Percentiles rank a stretch among this genome's conserved stretches.
Conservation (phyloP, 2,329 filamentous ascomycete species). For the Epichloe gansuensis region DNA sequence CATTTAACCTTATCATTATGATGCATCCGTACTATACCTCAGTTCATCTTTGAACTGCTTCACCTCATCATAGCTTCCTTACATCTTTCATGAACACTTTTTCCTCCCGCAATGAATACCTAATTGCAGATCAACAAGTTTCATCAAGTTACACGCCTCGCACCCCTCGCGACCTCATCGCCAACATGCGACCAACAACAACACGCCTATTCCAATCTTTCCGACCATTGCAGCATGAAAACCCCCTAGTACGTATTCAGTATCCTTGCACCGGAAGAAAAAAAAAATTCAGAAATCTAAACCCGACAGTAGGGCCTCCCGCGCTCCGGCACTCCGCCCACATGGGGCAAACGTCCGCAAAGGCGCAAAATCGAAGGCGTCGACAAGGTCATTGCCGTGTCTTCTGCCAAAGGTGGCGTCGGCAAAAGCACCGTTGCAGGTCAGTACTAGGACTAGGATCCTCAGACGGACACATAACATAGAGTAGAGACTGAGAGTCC, state of each 20-base stretch:
- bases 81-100: background rate
- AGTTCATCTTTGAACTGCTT: background rate
- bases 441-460: slow-evolving; percentile 20
- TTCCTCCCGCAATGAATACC: background rate
- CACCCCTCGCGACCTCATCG: background rate
- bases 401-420: slow-evolving; percentile 94
- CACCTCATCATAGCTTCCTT: background rate
- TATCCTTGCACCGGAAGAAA: fast-evolving
- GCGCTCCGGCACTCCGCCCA: slow-evolving; percentile 47
- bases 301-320: slow-evolving; percentile 57
- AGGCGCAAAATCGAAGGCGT: slow-evolving; percentile 73
- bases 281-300: background rate
- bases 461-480: too few relatives aligned
- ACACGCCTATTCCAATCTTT: slow-evolving; percentile 23
- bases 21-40: background rate
- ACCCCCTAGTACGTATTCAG: slow-evolving; percentile 58
- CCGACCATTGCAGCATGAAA: slow-evolving; percentile 52
- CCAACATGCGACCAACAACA: slow-evolving; percentile 25
- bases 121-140: background rate
- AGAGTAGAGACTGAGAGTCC: background rate
- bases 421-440: slow-evolving; percentile 90
- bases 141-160: background rate
- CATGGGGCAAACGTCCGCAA: slow-evolving; percentile 62
- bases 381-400: slow-evolving; percentile 87
- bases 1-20: background rate